phyloP scores from a whole-genome alignment of 1,139 yeast genomes.

The Suhomyces bokatorum region DNA sequence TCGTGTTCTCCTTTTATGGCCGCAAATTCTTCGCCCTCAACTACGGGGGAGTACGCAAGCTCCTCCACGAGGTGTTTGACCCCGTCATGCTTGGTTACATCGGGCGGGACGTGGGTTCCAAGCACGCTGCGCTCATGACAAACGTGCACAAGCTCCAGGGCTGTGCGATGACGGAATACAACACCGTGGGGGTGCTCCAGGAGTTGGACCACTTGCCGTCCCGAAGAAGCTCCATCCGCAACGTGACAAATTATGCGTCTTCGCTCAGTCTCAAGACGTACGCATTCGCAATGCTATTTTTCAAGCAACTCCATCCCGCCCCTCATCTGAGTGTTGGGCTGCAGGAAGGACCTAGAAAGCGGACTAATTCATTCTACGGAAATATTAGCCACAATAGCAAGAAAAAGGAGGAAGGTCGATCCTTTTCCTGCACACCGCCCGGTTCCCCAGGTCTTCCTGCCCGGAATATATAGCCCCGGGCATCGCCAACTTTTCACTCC shows the following conservation, averaged over 20 bases:
- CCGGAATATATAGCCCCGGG: not conserved
- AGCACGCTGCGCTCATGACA: constrained; percentile 4
- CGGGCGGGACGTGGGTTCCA: not conserved
- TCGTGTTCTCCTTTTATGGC: constrained; percentile 40
- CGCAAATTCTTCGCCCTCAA: constrained; percentile 29
- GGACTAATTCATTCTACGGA: too few species aligned
- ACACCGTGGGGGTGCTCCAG: constrained; percentile 12
- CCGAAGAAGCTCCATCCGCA: constrained; percentile 1
- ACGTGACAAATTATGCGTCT: not conserved
- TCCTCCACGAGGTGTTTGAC: constrained; percentile 15
- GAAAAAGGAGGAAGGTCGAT: constrained; percentile 4
- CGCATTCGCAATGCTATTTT: constrained; percentile 5
- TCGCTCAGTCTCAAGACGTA: constrained; percentile 1
- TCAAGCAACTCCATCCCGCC: constrained; percentile 4
- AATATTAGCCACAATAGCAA: not conserved
- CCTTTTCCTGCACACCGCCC: not conserved
- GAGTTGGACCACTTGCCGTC: constrained; percentile 11
- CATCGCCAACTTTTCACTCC: not conserved
- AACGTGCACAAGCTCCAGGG: constrained; percentile 16
- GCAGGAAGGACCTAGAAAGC: not conserved
- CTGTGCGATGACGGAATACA: constrained; percentile 12
- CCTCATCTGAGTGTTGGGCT: not conserved
- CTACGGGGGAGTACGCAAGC: constrained; percentile 19
- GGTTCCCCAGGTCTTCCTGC: too few species aligned
- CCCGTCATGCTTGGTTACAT: not conserved